A percentile compares a stretch with the other conserved stretches of the same genome.
phyloP scores from a whole-genome alignment of 2,329 filamentous ascomycete genomes.

The Boeremia exigua region DNA sequence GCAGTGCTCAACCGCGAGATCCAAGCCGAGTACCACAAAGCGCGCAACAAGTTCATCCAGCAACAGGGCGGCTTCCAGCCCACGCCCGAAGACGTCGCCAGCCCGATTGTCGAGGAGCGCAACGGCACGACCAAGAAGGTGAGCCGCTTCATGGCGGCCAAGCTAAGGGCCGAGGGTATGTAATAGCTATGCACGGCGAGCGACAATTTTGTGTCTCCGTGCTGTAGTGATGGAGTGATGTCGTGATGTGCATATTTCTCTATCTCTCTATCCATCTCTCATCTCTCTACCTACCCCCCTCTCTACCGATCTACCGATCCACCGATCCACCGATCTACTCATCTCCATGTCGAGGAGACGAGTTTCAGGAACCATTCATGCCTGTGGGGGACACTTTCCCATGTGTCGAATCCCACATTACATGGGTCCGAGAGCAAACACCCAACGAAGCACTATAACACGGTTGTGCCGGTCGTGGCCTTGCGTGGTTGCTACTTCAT shows the following conservation, averaged over 20 bases:
- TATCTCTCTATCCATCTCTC: no score
- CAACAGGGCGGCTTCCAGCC: conserved; percentile 79
- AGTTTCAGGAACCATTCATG: conserved; percentile 46
- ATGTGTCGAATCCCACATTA: conserved; percentile 48
- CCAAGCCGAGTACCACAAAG: conserved; percentile 79
- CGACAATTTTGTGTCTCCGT: not conserved
- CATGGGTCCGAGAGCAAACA: conserved; percentile 43
- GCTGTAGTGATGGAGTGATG: conserved; percentile 7
- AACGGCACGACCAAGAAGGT: conserved; percentile 65
- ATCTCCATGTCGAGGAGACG: no score
- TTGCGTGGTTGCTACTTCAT: conserved; percentile 34
- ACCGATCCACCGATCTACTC: no score
- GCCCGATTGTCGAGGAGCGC: conserved; percentile 71
- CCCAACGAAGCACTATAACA: conserved; percentile 41
- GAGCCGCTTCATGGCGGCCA: conserved; percentile 76
- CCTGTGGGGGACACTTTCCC: conserved; percentile 46
- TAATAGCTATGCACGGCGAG: conserved; percentile 14
- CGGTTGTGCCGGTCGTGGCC: conserved; percentile 35
- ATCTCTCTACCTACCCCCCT: no score
- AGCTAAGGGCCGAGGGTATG: conserved; percentile 53
- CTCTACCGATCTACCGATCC: no score
- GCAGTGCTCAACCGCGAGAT: conserved; percentile 77
- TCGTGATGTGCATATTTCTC: not conserved
- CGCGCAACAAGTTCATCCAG: conserved; percentile 83
- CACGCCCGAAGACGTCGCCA: conserved; percentile 69